phyloP scores from a whole-genome alignment of 2,329 filamentous ascomycete genomes.

The Scopulariopsis brevicaulis region DNA sequence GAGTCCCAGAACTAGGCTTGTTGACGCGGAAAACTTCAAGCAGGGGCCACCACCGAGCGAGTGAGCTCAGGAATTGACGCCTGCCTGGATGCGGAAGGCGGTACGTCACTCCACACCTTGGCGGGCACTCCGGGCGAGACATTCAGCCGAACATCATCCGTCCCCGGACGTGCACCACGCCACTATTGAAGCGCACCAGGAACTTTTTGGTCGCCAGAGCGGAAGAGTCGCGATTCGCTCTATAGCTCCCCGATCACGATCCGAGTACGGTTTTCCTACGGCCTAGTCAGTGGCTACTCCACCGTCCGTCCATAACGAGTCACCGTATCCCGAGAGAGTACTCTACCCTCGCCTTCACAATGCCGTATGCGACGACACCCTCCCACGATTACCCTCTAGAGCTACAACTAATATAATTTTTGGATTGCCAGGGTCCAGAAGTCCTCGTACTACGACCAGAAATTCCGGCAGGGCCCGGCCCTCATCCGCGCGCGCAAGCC shows the following conservation, averaged over 20 bases:
- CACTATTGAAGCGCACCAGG: neutral
- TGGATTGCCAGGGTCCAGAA: constrained; percentile 26
- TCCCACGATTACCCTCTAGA: neutral
- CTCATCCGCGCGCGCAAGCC: constrained; percentile 86
- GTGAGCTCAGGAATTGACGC: constrained; percentile 11
- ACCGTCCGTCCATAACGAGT: neutral
- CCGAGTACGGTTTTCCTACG: neutral
- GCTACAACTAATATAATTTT: neutral
- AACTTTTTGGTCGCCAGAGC: neutral
- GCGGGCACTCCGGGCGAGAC: neutral
- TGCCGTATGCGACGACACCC: constrained; percentile 4
- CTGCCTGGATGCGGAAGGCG: constrained; percentile 26
- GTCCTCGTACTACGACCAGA: constrained; percentile 80
- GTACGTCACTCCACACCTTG: neutral
- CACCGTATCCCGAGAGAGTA: neutral
- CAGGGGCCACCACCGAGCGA: neutral
- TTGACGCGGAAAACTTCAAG: constrained; percentile 1
- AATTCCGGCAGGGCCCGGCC: constrained; percentile 75
- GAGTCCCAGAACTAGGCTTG: neutral
- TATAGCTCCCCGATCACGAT: neutral
- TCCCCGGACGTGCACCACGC: neutral
- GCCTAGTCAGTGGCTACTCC: neutral
- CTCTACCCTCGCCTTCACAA: constrained; percentile 6
- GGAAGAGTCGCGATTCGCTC: neutral
- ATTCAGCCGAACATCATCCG: constrained; percentile 2